Percentiles rank a stretch among this genome's conserved stretches.
These are phyloP conservation scores for Lablab purpureus DNA, from an alignment of 306 rosid genomes.

Conservation along the genomic window DNA sequence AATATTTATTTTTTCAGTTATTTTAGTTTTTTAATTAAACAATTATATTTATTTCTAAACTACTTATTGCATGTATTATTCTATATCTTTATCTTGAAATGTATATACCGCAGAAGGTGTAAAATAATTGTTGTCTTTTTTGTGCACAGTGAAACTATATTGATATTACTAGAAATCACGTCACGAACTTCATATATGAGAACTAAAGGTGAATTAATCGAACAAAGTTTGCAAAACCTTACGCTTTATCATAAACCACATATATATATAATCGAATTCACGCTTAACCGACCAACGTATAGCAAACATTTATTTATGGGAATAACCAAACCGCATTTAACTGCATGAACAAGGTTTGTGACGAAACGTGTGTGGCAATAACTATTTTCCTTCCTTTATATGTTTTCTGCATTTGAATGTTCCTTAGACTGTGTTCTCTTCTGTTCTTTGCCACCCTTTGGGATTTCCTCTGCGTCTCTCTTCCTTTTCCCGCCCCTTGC, in stretches of 20 bases:
- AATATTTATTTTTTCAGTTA: too few species aligned
- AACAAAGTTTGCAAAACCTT: background rate
- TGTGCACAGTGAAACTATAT: too few species aligned
- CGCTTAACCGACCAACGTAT: too few species aligned
- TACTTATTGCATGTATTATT: too few species aligned
- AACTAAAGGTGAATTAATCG: too few species aligned
- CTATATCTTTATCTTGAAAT: too few species aligned
- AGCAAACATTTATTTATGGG: conserved; percentile 43
- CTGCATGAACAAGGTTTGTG: conserved; percentile 51
- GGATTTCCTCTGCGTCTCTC: background rate
- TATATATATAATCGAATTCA: background rate
- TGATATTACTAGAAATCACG: background rate
- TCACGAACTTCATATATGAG: background rate
- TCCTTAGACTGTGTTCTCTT: background rate
- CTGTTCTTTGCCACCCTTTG: background rate
- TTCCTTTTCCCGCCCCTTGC: conserved; percentile 50
- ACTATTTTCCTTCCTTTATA: conserved; percentile 22
- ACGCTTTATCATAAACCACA: conserved; percentile 23
- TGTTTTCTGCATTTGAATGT: background rate
- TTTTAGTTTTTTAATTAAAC: too few species aligned
- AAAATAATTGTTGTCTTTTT: too few species aligned
- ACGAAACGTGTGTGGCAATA: conserved; percentile 71
- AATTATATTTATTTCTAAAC: too few species aligned
- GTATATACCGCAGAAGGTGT: too few species aligned
- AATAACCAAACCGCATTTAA: conserved; percentile 71